Conservation (phyloP, 352 stramenopile species). For the Chrysophaeum taylorii region DNA sequence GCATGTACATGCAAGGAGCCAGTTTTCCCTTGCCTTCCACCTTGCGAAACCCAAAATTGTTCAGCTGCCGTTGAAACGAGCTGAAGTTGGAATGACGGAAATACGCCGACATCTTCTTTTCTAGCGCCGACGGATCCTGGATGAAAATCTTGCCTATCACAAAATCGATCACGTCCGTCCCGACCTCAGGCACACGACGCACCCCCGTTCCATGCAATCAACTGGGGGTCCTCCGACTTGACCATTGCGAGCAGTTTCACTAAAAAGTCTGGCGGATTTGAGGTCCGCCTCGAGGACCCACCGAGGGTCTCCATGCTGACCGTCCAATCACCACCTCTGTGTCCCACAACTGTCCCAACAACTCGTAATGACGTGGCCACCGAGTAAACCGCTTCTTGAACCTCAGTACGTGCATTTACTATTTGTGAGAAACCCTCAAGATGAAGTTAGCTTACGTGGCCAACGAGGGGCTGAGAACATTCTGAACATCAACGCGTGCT, state of each 20-base stretch:
- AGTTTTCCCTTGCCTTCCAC: conserved; percentile 26
- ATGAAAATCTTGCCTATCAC: conserved; percentile 7
- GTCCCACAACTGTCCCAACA: too few relatives aligned
- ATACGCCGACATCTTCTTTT: background rate
- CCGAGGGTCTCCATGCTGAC: too few relatives aligned
- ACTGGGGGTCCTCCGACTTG: background rate
- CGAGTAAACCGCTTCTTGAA: too few relatives aligned
- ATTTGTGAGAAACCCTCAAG: too few relatives aligned
- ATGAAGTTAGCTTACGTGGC: too few relatives aligned
- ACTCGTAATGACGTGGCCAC: too few relatives aligned
- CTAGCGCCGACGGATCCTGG: background rate
- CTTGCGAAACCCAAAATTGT: conserved; percentile 32
- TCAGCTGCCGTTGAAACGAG: conserved; percentile 30
- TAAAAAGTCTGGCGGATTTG: conserved; percentile 4
- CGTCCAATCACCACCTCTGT: too few relatives aligned
- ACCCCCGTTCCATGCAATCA: background rate
- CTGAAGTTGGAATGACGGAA: conserved; percentile 24
- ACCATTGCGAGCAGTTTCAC: conserved; percentile 13
- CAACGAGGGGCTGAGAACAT: too few relatives aligned
- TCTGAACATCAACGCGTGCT: too few relatives aligned
- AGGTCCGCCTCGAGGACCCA: background rate
- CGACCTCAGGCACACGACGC: background rate
- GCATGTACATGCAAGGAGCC: conserved; percentile 18
- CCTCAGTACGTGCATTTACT: too few relatives aligned
- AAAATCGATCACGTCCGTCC: background rate